phyloP scores from a whole-genome alignment of 1,284 basidiomycete genomes.

The Fistulina hepatica region DNA sequence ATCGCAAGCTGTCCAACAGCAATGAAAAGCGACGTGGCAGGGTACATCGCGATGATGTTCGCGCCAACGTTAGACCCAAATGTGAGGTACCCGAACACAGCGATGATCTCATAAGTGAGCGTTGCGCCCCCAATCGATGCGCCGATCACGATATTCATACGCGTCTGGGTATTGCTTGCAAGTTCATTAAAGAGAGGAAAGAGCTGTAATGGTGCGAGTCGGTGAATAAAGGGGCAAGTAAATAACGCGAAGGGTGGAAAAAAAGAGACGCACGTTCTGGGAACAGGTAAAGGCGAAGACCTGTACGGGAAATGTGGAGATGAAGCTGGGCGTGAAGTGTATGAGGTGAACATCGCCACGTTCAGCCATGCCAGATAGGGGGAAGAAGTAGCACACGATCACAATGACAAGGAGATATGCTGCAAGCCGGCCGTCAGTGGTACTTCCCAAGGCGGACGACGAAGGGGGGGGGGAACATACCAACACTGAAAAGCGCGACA shows the following conservation, averaged over 20 bases:
- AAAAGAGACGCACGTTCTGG: constrained; percentile 60
- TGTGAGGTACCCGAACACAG: constrained; percentile 86
- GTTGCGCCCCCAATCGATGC: constrained; percentile 77
- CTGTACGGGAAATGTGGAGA: constrained; percentile 88
- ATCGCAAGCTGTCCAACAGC: constrained; percentile 92
- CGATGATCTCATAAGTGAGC: constrained; percentile 75
- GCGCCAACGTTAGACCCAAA: constrained; percentile 77
- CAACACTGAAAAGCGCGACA: constrained; percentile 76
- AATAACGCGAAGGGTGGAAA: constrained; percentile 3
- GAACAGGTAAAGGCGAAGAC: constrained; percentile 91
- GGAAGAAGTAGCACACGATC: constrained; percentile 62
- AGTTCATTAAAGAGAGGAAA: constrained; percentile 96
- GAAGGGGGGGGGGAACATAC: constrained; percentile 32
- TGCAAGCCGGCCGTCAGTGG: constrained; percentile 20
- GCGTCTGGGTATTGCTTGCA: constrained; percentile 63
- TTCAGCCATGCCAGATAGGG: constrained; percentile 45
- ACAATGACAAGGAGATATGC: constrained; percentile 71
- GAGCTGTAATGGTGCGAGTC: constrained; percentile 44
- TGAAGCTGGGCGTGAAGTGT: constrained; percentile 66
- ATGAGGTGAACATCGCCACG: constrained; percentile 61
- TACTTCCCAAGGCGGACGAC: background rate
- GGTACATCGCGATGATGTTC: constrained; percentile 94
- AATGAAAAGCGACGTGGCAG: constrained; percentile 86
- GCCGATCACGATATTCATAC: constrained; percentile 84
- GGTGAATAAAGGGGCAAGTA: no score